A percentile compares a stretch with the other conserved stretches of the same genome.
These are phyloP conservation scores for Cornus florida DNA, from an alignment of 148 eudicot genomes.

Conservation along the genomic window DNA sequence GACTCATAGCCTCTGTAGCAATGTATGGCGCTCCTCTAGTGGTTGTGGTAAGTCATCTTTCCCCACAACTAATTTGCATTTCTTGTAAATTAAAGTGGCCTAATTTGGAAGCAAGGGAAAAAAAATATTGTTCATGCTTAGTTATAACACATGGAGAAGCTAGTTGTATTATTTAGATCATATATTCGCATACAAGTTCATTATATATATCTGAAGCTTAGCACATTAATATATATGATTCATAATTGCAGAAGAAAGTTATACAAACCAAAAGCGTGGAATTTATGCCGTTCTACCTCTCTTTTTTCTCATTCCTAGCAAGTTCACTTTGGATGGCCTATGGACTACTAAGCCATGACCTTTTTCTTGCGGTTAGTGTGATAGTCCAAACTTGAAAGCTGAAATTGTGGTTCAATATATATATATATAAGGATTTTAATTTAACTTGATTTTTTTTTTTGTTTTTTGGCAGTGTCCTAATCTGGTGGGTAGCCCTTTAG, in stretches of 20 bases:
- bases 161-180: not conserved
- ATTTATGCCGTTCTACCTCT: conserved; percentile 72
- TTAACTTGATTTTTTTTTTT: not conserved
- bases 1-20: conserved; percentile 55
- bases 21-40: conserved; percentile 70
- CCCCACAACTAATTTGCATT: not conserved
- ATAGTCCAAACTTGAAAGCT: not conserved
- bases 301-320: conserved; percentile 71
- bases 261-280: conserved; percentile 68
- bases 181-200: not conserved
- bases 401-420: not conserved
- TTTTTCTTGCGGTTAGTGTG: conserved; percentile 56
- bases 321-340: conserved; percentile 70
- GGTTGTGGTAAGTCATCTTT: conserved; percentile 50
- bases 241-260: conserved; percentile 59
- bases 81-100: not conserved
- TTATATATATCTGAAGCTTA: not conserved
- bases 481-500: conserved; percentile 54
- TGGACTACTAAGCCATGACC: conserved; percentile 70
- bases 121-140: not conserved
- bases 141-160: not conserved
- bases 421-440: not conserved
- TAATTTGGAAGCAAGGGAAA: not conserved
- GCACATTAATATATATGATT: not conserved
- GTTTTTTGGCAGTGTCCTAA: conserved; percentile 42